Evolutionary conservation across 225 moss, liverwort and hornwort species (phyloP).

Genomic region (Sphagnum contortum): DNA sequence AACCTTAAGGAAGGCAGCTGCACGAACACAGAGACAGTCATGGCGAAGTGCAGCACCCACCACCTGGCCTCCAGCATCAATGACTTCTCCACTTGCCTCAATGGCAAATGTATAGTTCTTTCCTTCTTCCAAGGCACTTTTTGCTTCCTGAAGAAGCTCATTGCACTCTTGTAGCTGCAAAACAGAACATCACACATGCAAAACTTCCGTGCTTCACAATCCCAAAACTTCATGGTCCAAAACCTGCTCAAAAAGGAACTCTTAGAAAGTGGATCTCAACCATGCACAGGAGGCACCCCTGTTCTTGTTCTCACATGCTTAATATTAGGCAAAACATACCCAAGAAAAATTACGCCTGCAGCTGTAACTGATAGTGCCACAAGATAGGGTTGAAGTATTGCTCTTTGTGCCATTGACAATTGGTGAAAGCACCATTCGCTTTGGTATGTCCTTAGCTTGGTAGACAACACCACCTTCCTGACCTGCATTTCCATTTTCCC

Average conservation of each 20-base stretch:
- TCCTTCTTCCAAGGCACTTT: conserved; percentile 36
- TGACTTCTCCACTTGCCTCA: conserved; percentile 89
- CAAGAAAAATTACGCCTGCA: conserved; percentile 68
- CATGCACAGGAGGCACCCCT: too few relatives aligned
- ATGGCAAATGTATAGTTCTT: conserved; percentile 54
- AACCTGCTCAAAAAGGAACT: too few relatives aligned
- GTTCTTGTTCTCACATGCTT: background rate
- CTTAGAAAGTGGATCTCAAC: too few relatives aligned
- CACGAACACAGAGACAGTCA: conserved; percentile 87
- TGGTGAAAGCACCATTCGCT: conserved; percentile 48
- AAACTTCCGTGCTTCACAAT: too few relatives aligned
- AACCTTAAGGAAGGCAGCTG: conserved; percentile 87
- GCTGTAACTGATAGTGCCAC: conserved; percentile 43
- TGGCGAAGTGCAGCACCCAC: conserved; percentile 72
- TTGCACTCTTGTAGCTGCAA: conserved; percentile 79
- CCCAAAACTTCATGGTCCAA: too few relatives aligned
- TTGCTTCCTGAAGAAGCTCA: conserved; percentile 83
- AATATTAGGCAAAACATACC: conserved; percentile 33
- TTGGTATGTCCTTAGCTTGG: conserved; percentile 59
- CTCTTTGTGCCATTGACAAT: conserved; percentile 33
- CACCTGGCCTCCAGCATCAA: conserved; percentile 88
- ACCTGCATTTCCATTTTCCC: conserved; percentile 33
- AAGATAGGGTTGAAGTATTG: conserved; percentile 22
- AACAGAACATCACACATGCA: background rate
- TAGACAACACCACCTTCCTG: conserved; percentile 62